phyloP scores from a whole-genome alignment of 2,329 filamentous ascomycete genomes.

The Penicillium concentricum region DNA sequence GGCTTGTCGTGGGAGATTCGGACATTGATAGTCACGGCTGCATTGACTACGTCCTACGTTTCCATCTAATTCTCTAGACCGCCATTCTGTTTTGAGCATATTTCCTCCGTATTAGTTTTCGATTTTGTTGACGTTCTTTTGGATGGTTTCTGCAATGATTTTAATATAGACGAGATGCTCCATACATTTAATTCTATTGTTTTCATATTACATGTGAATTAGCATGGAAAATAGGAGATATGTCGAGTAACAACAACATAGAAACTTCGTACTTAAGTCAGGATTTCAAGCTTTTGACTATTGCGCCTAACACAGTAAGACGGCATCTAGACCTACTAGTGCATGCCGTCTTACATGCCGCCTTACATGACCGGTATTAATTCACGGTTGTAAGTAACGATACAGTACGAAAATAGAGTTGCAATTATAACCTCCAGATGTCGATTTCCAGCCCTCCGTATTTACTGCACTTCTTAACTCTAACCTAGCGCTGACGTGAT shows the following conservation, averaged over 20 bases:
- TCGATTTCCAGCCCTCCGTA: background rate
- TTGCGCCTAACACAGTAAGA: background rate
- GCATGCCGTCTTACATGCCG: no score
- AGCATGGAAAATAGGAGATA: background rate
- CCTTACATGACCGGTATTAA: background rate
- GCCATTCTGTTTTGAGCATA: background rate
- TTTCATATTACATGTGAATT: background rate
- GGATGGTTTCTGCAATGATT: background rate
- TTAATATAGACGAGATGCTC: constrained; percentile 1
- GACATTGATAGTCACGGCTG: background rate
- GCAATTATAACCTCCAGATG: background rate
- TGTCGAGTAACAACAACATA: background rate
- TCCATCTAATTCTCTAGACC: background rate
- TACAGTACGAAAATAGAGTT: background rate
- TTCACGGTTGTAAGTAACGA: background rate
- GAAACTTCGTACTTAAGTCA: no score
- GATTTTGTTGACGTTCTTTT: background rate
- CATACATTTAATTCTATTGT: background rate
- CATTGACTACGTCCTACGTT: background rate
- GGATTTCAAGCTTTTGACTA: no score
- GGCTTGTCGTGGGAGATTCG: background rate
- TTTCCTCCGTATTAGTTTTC: background rate
- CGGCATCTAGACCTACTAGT: background rate
- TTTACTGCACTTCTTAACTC: background rate
- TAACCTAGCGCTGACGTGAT: background rate